phyloP scores from a whole-genome alignment of 768 basidiomycete genomes.

The Clavulina sp. region DNA sequence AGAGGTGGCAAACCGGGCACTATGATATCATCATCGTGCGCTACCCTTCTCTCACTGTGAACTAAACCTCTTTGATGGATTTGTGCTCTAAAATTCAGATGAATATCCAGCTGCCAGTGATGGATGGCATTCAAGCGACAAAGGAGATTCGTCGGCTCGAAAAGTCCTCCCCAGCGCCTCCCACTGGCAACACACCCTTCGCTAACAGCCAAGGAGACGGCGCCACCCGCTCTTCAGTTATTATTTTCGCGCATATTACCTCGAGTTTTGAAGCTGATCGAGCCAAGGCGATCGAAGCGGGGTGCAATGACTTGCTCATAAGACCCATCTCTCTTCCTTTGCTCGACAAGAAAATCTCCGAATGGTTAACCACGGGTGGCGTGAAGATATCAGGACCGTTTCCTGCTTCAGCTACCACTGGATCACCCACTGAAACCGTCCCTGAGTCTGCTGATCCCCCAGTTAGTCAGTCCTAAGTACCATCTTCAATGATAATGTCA shows the following conservation, averaged over 20 bases:
- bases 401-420: too few relatives aligned
- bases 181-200: slow-evolving; percentile 47
- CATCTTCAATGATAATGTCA: too few relatives aligned
- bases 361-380: too few relatives aligned
- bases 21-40: slow-evolving; percentile 92
- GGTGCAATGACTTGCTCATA: slow-evolving; percentile 96
- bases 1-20: slow-evolving; percentile 81
- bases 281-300: slow-evolving; percentile 91
- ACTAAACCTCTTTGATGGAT: slow-evolving; percentile 3
- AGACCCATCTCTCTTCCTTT: slow-evolving; percentile 91
- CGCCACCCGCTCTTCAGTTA: slow-evolving; percentile 70
- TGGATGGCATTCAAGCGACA: slow-evolving; percentile 96
- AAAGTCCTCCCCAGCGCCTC: slow-evolving; percentile 33
- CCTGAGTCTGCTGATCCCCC: too few relatives aligned
- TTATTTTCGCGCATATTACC: slow-evolving; percentile 97
- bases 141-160: slow-evolving; percentile 86
- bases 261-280: slow-evolving; percentile 90
- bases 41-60: slow-evolving; percentile 8
- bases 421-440: too few relatives aligned
- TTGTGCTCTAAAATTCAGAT: slow-evolving; percentile 39
- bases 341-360: slow-evolving; percentile 96
- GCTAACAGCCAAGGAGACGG: slow-evolving; percentile 35
- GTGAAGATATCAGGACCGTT: too few relatives aligned
- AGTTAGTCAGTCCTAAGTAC: too few relatives aligned
- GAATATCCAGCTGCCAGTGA: slow-evolving; percentile 99